A percentile compares a stretch with the other conserved stretches of the same genome.
phyloP scores from a whole-genome alignment of 805 yeast genomes.

The Candida nonsorbophila region DNA sequence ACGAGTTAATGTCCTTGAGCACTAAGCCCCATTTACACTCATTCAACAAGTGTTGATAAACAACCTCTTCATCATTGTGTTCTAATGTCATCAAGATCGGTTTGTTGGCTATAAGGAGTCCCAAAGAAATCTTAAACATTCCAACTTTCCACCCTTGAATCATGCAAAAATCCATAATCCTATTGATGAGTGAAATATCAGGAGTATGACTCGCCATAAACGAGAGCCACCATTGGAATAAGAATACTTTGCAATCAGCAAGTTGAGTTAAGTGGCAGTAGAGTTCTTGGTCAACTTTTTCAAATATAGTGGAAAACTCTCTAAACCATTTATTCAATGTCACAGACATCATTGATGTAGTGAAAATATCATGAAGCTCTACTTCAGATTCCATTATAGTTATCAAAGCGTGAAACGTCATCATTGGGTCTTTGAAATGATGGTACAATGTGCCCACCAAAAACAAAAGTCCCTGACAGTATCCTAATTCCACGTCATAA shows the following conservation, averaged over 20 bases:
- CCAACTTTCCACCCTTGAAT: slow-evolving; percentile 51
- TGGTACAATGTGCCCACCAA: slow-evolving; percentile 54
- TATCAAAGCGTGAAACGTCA: slow-evolving; percentile 49
- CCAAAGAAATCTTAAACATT: slow-evolving; percentile 50
- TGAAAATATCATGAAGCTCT: slow-evolving; percentile 46
- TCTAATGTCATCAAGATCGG: slow-evolving; percentile 33
- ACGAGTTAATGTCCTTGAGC: slow-evolving; percentile 26
- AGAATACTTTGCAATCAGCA: slow-evolving; percentile 42
- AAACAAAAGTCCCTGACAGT: slow-evolving; percentile 64
- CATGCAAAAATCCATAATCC: slow-evolving; percentile 47
- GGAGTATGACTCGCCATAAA: slow-evolving; percentile 60
- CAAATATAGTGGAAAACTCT: slow-evolving; percentile 45
- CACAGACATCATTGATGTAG: slow-evolving; percentile 45
- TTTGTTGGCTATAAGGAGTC: slow-evolving; percentile 45
- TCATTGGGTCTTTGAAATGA: slow-evolving; percentile 25
- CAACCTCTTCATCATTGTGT: slow-evolving; percentile 36
- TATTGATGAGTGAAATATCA: slow-evolving; percentile 39
- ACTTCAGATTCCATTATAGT: slow-evolving; percentile 54
- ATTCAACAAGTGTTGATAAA: slow-evolving; percentile 38
- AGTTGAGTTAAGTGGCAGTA: slow-evolving; percentile 35
- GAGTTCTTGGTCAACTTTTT: slow-evolving; percentile 35
- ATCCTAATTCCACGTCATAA: slow-evolving; percentile 61
- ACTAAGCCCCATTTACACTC: slow-evolving; percentile 41
- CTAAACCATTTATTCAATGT: slow-evolving; percentile 48
- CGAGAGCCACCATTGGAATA: slow-evolving; percentile 65